Evolutionary conservation across 805 yeast genomes (phyloP), one percentile per base, ranked within the genome.

Genomic region (Yamadazyma olivae): DNA sequence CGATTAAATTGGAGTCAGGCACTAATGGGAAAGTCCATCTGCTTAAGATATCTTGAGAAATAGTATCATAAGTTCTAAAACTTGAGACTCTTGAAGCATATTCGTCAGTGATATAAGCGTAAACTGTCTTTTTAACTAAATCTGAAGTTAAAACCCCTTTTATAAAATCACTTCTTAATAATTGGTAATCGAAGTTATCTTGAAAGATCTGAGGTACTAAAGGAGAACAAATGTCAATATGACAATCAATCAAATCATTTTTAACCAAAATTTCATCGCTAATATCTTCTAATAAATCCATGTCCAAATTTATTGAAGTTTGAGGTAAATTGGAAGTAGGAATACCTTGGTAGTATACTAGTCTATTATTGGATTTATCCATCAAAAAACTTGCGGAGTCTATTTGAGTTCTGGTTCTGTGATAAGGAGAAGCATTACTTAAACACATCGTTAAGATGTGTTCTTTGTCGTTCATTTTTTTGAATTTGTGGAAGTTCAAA

Each of bases 41-140:
- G 16, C 89, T 88, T 36, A 93, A 66, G 27, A 90, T 77, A 57
- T 93, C 98, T 59, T 86, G 93, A 12, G 95, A 77, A 12, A 93
- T 79, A 8, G 95, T 90, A 56, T 84, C 91, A 59, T 90, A 93
- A 0, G 98, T 88, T 54, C 86, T 86, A 82, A 93, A 83, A 55
- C 91, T 83, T 54, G 90, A 95, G n/a, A 88, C 98, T 54, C 99
- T 77, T 1, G 95, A 93, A 19, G 96, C 96, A 53, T 89, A 90
- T 43, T 64, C 71, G 34, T 76, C 79, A 14, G 93, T 75, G 30
- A 90, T 77, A 53, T 87, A 89, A 0, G 95, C 88, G 59, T 91
- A 91, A 20, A 93, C 85, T 38, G 90, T 84, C 56, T 93, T 91
- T 46, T 89, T 90, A 49, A 93, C 68, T 49, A 93, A 74, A 60